phyloP scores from a whole-genome alignment of 768 basidiomycete species.

The Heimioporus sp. region DNA sequence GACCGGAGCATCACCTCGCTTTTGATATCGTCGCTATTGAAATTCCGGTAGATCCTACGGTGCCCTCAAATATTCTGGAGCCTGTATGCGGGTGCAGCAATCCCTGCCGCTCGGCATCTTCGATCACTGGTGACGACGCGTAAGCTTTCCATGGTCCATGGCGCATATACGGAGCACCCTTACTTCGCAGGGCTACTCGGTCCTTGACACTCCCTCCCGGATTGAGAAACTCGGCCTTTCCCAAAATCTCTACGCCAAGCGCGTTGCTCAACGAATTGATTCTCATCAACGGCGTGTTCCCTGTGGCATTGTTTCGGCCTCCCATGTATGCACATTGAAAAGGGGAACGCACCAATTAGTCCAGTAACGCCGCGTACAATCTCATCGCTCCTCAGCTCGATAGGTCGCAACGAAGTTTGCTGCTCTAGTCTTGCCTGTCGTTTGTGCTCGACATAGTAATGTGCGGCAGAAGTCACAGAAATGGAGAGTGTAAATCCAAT shows the following conservation, averaged over 20 bases:
- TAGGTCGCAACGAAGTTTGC: constrained; percentile 48
- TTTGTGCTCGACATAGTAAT: constrained; percentile 51
- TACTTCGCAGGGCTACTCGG: constrained; percentile 91
- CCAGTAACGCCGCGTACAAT: constrained; percentile 79
- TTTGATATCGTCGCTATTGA: constrained; percentile 92
- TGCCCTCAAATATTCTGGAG: constrained; percentile 95
- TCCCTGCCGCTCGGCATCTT: constrained; percentile 86
- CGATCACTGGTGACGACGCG: constrained; percentile 65
- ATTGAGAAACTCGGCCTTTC: constrained; percentile 97
- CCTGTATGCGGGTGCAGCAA: constrained; percentile 82
- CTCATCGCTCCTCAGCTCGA: constrained; percentile 74
- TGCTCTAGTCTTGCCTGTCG: constrained; percentile 33
- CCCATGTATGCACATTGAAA: background rate
- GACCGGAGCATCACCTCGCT: constrained; percentile 58
- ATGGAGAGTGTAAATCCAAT: constrained; percentile 77
- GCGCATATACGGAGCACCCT: constrained; percentile 17
- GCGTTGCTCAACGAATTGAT: constrained; percentile 91
- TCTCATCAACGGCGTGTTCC: constrained; percentile 90
- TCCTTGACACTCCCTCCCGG: constrained; percentile 99
- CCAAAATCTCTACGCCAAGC: constrained; percentile 90
- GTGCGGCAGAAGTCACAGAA: constrained; percentile 62
- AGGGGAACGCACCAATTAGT: constrained; percentile 67
- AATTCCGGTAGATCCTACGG: constrained; percentile 94
- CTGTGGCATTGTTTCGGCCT: constrained; percentile 36
- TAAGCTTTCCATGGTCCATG: background rate